Conservation (phyloP, 2,329 filamentous ascomycete species). For the Aspergillus jensenii region DNA sequence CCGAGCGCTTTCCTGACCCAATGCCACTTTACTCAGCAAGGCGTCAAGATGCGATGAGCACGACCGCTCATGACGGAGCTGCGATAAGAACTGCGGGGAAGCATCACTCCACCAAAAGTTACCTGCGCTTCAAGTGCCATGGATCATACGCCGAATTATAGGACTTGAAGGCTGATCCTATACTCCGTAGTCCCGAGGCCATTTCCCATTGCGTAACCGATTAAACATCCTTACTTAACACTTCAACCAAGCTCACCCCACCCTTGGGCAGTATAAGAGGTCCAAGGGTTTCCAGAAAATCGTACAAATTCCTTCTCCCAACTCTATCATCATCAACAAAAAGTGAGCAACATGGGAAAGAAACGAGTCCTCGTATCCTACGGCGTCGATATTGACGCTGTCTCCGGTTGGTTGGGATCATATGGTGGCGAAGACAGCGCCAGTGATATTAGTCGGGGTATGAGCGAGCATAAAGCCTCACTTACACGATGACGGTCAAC, state of each 20-base stretch:
- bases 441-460: conserved; percentile 70
- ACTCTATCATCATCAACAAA: background rate
- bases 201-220: background rate
- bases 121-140: background rate
- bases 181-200: background rate
- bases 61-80: background rate
- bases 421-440: conserved; percentile 73
- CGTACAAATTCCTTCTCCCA: too few species aligned
- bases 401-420: conserved; percentile 72
- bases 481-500: too few species aligned
- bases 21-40: too few species aligned
- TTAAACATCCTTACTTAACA: background rate
- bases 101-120: background rate
- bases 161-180: background rate
- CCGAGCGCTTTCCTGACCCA: too few species aligned
- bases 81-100: background rate
- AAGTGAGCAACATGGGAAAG: conserved; percentile 30
- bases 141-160: background rate
- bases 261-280: background rate
- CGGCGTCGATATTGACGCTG: conserved; percentile 73
- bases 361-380: conserved; percentile 60
- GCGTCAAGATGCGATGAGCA: background rate
- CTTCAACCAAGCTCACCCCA: background rate
- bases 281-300: background rate
- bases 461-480: background rate